Conservation (phyloP, 345 rosid genomes). For the Draba incana region DNA sequence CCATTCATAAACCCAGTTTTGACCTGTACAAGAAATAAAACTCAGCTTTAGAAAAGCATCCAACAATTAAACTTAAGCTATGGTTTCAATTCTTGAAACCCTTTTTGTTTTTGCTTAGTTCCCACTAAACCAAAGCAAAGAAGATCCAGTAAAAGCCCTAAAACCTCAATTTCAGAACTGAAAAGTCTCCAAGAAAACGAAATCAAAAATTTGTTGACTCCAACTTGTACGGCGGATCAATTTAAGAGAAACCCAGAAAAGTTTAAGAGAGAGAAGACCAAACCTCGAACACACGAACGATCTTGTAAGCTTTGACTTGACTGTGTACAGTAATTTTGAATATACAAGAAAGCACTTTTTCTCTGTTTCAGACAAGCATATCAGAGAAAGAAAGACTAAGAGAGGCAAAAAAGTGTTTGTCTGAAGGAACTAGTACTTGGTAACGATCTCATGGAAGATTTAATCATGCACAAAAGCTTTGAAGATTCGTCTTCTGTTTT, state of each 20-base stretch:
- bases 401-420: not conserved
- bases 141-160: slow-evolving; percentile 24
- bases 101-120: slow-evolving; percentile 13
- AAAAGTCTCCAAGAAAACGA: slow-evolving; percentile 24
- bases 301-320: slow-evolving; percentile 40
- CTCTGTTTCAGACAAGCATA: slow-evolving; percentile 19
- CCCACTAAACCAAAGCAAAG: not conserved
- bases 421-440: not conserved
- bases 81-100: slow-evolving; percentile 15
- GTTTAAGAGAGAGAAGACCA: slow-evolving; percentile 20
- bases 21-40: slow-evolving; percentile 7
- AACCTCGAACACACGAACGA: slow-evolving; percentile 25
- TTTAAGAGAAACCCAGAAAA: slow-evolving; percentile 32
- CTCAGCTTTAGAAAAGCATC: slow-evolving; percentile 8
- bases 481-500: slow-evolving; percentile 18
- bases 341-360: slow-evolving; percentile 2
- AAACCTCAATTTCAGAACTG: slow-evolving; percentile 3
- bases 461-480: not conserved
- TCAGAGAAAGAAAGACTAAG: slow-evolving; percentile 15
- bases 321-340: slow-evolving; percentile 14
- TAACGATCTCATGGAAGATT: slow-evolving; percentile 2
- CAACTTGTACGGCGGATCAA: not conserved
- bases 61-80: not conserved
- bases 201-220: slow-evolving; percentile 7
- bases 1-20: slow-evolving; percentile 10